phyloP scores from a whole-genome alignment of 106 monocot species.

The Platanthera zijinensis region DNA sequence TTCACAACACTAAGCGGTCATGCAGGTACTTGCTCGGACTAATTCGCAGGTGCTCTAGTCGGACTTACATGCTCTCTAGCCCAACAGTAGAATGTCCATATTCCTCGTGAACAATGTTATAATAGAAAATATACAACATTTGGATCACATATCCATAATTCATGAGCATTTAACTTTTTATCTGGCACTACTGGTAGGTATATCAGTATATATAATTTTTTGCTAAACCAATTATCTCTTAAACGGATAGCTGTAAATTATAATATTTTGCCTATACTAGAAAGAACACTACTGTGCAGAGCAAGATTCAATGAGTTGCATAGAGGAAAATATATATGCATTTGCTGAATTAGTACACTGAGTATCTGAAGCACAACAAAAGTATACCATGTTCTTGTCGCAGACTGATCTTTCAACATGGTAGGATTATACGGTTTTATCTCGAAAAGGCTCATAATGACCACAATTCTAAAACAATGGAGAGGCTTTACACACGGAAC shows the following conservation, averaged over 20 bases:
- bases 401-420: no score
- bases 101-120: slow-evolving; percentile 20
- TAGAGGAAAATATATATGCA: slow-evolving; percentile 10
- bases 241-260: neutral
- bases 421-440: no score
- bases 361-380: neutral
- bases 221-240: neutral
- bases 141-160: slow-evolving; percentile 19
- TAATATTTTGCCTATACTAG: neutral
- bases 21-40: no score
- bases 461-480: neutral
- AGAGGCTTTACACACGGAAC: neutral
- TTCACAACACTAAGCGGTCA: no score
- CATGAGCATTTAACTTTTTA: slow-evolving; percentile 6
- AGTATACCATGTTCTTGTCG: slow-evolving; percentile 13
- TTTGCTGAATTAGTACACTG: slow-evolving; percentile 20
- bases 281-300: slow-evolving; percentile 15
- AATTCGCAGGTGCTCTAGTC: no score
- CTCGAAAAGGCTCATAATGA: no score
- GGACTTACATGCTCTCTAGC: no score
- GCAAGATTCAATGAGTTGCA: slow-evolving; percentile 9
- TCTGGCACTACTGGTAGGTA: slow-evolving; percentile 5
- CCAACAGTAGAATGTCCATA: no score
- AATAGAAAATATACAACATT: slow-evolving; percentile 8
- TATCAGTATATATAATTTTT: neutral